Percentiles rank a stretch among this genome's conserved stretches.
phyloP scores from a whole-genome alignment of 225 moss, liverwort and hornwort species.

The Bryum argenteum region DNA sequence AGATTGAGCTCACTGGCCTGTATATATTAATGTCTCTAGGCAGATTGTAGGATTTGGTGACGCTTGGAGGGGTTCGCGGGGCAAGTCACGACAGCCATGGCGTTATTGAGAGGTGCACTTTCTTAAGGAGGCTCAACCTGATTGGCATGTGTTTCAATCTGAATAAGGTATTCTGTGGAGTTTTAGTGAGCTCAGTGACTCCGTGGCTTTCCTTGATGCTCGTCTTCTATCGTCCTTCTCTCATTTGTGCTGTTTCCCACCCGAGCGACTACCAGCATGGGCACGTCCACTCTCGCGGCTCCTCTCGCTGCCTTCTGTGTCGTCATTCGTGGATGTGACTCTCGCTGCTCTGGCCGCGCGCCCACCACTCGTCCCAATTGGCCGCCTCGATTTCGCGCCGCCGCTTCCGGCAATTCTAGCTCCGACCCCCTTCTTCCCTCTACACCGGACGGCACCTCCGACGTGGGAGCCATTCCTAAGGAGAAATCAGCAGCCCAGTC shows the following conservation, averaged over 20 bases:
- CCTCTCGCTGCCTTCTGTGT: constrained; percentile 22
- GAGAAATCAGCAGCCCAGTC: constrained; percentile 40
- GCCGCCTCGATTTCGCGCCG: background rate
- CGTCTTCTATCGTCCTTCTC: background rate
- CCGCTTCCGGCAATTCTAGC: constrained; percentile 8
- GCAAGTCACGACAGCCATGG: no score
- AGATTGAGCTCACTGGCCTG: no score
- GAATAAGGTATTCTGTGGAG: no score
- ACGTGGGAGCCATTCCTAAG: constrained; percentile 17
- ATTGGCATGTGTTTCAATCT: no score
- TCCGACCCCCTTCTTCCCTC: constrained; percentile 33
- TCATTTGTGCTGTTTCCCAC: no score
- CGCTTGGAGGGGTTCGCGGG: no score
- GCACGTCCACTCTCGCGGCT: constrained; percentile 19
- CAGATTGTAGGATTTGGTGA: no score
- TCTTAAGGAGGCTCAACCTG: no score
- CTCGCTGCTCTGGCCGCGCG: background rate
- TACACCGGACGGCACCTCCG: constrained; percentile 26
- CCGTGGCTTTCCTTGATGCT: background rate
- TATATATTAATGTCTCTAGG: no score
- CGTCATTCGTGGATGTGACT: constrained; percentile 9
- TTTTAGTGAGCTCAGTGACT: background rate
- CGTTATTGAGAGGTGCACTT: no score
- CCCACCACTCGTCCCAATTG: constrained; percentile 14
- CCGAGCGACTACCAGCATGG: constrained; percentile 19